Percentiles rank a stretch among this genome's conserved stretches.
phyloP scores from a whole-genome alignment of 148 eudicot genomes.

The Amaranthus hypochondriacus region DNA sequence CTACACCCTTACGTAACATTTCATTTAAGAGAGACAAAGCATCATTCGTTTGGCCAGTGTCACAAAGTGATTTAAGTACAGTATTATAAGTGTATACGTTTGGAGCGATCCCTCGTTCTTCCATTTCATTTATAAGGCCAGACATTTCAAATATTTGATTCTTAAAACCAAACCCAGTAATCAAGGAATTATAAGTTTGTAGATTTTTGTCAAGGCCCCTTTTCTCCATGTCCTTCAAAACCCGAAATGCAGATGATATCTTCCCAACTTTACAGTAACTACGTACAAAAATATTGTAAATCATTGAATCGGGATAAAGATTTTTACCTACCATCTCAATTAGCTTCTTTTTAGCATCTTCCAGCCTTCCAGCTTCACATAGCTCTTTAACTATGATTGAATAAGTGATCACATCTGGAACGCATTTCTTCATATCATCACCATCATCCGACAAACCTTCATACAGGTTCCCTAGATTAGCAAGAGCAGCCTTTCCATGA shows the following conservation, averaged over 20 bases:
- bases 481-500: conserved; percentile 74
- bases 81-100: conserved; percentile 64
- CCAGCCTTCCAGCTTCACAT: conserved; percentile 75
- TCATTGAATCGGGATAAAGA: conserved; percentile 61
- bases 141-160: conserved; percentile 86
- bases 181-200: conserved; percentile 75
- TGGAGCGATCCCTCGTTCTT: conserved; percentile 72
- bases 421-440: conserved; percentile 39
- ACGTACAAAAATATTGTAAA: conserved; percentile 61
- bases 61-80: conserved; percentile 60
- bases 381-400: conserved; percentile 71
- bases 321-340: conserved; percentile 80
- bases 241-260: conserved; percentile 83
- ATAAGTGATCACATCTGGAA: conserved; percentile 86
- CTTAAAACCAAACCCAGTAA: conserved; percentile 61
- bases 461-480: conserved; percentile 45
- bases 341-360: conserved; percentile 80
- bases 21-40: conserved; percentile 74
- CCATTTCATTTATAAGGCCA: conserved; percentile 90
- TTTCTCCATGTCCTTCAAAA: conserved; percentile 96
- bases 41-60: conserved; percentile 63
- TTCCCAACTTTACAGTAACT: conserved; percentile 69
- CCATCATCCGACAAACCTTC: conserved; percentile 42
- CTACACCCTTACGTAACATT: conserved; percentile 56
- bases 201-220: conserved; percentile 68